phyloP scores from a whole-genome alignment of 495 filamentous ascomycete species.

The Hypoxylon lenormandii region DNA sequence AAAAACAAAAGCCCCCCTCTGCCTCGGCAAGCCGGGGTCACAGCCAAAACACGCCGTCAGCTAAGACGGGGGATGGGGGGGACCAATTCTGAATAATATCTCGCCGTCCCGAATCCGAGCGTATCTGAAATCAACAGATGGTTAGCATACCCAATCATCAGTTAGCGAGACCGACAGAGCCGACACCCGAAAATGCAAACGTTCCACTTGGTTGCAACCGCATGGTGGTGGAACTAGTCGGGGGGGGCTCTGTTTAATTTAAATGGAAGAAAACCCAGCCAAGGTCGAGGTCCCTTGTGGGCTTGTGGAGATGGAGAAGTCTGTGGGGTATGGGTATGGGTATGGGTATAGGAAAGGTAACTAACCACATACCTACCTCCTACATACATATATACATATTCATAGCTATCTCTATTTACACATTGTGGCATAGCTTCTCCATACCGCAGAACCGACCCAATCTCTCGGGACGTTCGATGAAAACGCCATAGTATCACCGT shows the following conservation, averaged over 20 bases:
- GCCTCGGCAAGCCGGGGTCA: constrained; percentile 3
- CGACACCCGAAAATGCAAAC: constrained; percentile 32
- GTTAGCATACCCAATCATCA: constrained; percentile 36
- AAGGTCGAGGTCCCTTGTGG: not conserved
- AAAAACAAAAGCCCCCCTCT: too few species aligned
- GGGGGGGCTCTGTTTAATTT: constrained; percentile 26
- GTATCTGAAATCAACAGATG: not conserved
- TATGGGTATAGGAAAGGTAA: constrained; percentile 14
- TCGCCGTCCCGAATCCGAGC: constrained; percentile 13
- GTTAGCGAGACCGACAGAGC: constrained; percentile 29
- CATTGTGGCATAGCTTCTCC: not conserved
- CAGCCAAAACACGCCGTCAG: constrained; percentile 23
- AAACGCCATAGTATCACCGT: not conserved
- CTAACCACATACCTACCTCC: not conserved
- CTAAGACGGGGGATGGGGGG: not conserved
- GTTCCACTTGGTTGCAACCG: constrained; percentile 33
- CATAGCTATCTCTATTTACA: not conserved
- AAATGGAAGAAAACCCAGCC: constrained; percentile 12
- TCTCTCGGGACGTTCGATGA: not conserved
- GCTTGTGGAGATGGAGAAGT: not conserved
- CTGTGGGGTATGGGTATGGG: too few species aligned
- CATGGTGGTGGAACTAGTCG: constrained; percentile 22
- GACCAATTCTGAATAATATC: constrained; percentile 4
- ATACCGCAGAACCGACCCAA: not conserved
- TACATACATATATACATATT: too few species aligned